Conservation (phyloP, 345 rosid genomes). For the Eutrema japonicum region DNA sequence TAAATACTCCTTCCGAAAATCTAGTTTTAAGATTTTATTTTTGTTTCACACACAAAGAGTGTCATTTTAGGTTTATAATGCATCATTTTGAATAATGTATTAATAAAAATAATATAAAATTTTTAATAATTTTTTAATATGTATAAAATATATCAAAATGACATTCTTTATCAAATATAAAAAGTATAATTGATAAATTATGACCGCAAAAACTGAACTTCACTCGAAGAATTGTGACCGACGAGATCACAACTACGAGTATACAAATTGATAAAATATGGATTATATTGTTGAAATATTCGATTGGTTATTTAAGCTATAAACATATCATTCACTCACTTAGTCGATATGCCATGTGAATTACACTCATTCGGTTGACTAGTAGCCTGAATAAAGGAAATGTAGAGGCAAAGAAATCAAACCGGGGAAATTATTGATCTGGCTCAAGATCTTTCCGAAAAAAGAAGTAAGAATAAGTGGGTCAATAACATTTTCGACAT, state of each 20-base stretch:
- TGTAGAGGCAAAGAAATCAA: constrained; percentile 13
- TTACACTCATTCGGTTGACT: background rate
- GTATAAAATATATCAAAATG: no score
- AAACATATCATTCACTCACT: background rate
- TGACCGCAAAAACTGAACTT: background rate
- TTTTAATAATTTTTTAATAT: no score
- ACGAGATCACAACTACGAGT: constrained; percentile 4
- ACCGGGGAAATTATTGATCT: constrained; percentile 4
- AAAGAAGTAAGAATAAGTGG: background rate
- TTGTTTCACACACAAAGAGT: no score
- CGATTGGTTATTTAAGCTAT: background rate
- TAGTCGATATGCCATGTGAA: no score
- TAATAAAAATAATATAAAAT: no score
- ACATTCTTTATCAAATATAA: no score
- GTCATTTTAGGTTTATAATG: no score
- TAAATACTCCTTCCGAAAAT: no score
- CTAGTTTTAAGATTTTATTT: no score
- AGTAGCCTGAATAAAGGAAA: background rate
- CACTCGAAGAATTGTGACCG: background rate
- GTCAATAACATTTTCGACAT: constrained; percentile 26
- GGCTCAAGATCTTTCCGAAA: background rate
- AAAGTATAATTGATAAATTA: no score
- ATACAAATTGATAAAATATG: background rate
- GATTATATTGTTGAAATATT: background rate
- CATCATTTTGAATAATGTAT: no score